phyloP scores from a whole-genome alignment of 2,329 filamentous ascomycete species.

The Sporothrix schenckii region DNA sequence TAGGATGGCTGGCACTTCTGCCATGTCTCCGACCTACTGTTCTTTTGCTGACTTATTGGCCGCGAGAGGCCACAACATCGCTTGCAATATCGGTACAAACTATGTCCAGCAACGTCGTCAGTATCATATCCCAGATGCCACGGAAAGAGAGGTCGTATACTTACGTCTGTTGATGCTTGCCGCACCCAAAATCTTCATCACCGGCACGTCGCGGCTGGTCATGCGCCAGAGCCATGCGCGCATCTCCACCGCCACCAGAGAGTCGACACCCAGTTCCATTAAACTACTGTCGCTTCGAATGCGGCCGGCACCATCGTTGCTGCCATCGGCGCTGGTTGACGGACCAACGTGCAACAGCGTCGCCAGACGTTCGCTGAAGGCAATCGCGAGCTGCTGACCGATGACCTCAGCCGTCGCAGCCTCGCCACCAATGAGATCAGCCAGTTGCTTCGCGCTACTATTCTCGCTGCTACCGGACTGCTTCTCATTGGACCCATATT shows the following conservation, averaged over 20 bases:
- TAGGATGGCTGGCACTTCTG: neutral
- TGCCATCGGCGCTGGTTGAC: slow-evolving; percentile 35
- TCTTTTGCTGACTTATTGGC: neutral
- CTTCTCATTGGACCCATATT: neutral
- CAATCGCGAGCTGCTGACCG: slow-evolving; percentile 37
- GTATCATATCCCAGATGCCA: neutral
- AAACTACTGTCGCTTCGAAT: slow-evolving; percentile 43
- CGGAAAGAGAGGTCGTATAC: neutral
- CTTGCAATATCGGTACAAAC: slow-evolving; percentile 16
- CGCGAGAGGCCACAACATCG: neutral
- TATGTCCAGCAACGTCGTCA: neutral
- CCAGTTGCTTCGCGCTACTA: slow-evolving; percentile 39
- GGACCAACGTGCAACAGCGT: slow-evolving; percentile 41
- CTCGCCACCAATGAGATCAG: slow-evolving; percentile 30
- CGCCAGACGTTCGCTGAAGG: slow-evolving; percentile 41
- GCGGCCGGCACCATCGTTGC: neutral
- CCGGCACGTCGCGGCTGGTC: slow-evolving; percentile 48
- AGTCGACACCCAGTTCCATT: slow-evolving; percentile 48
- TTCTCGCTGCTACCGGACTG: neutral
- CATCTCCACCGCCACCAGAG: slow-evolving; percentile 48
- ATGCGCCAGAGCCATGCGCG: slow-evolving; percentile 52
- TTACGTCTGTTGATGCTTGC: slow-evolving; percentile 39
- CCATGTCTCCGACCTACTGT: neutral
- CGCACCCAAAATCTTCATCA: slow-evolving; percentile 51
- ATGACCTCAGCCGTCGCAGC: slow-evolving; percentile 36